Percentiles rank a stretch among this genome's conserved stretches.
These are phyloP conservation scores for Vigna angularis DNA, from an alignment of 306 rosid species.

Conservation along the genomic window DNA sequence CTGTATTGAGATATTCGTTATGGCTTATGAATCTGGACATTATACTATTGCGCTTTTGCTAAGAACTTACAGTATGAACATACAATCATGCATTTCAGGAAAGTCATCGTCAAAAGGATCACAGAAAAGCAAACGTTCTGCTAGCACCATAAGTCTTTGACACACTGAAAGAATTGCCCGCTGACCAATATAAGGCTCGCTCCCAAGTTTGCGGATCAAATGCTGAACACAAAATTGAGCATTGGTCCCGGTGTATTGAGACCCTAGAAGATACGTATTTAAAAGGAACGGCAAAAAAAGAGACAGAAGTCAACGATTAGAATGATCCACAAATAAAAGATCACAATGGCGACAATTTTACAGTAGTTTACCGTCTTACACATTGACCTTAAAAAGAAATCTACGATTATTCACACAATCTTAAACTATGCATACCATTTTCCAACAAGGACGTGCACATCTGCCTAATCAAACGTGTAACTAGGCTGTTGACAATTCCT, in stretches of 20 bases:
- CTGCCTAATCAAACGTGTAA: conserved; percentile 67
- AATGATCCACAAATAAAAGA: not conserved
- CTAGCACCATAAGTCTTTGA: conserved; percentile 71
- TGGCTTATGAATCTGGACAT: conserved; percentile 25
- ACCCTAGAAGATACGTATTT: conserved; percentile 52
- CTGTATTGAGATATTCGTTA: not conserved
- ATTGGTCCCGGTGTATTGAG: conserved; percentile 48
- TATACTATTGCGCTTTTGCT: conserved; percentile 6
- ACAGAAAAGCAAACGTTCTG: conserved; percentile 79
- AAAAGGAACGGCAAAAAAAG: not conserved
- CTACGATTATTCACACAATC: conserved; percentile 28
- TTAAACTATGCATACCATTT: conserved; percentile 65
- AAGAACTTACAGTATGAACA: conserved; percentile 82
- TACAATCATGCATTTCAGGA: conserved; percentile 69
- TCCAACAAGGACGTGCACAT: conserved; percentile 63
- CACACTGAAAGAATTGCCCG: conserved; percentile 71
- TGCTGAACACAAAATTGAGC: conserved; percentile 68
- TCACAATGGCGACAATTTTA: not conserved
- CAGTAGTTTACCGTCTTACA: not conserved
- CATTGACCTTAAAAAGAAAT: conserved; percentile 4
- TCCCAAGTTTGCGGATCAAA: conserved; percentile 81
- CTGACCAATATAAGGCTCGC: conserved; percentile 74
- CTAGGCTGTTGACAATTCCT: conserved; percentile 71
- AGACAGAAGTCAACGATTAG: conserved; percentile 13
- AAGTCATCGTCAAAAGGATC: conserved; percentile 89